phyloP scores from a whole-genome alignment of 495 filamentous ascomycete species.

The Sporormia fimetaria region DNA sequence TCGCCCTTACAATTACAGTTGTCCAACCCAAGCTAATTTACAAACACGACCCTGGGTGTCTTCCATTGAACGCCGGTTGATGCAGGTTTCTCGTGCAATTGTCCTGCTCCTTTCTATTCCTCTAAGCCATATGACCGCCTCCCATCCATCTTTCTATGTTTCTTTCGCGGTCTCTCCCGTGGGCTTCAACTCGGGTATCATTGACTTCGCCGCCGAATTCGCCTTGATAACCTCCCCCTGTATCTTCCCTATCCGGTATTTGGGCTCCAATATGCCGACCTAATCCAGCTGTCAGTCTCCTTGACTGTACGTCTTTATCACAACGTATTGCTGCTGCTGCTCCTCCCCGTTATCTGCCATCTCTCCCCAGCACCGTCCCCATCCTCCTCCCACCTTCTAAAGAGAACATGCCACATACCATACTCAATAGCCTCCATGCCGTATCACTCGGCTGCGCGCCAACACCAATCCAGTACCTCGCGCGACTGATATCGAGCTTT shows the following conservation, averaged over 20 bases:
- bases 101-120: background rate
- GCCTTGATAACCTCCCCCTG: conserved; percentile 11
- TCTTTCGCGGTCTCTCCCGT: background rate
- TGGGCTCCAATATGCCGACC: conserved; percentile 43
- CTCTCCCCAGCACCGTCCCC: conserved; percentile 1
- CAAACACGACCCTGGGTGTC: too few relatives aligned
- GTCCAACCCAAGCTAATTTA: too few relatives aligned
- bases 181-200: conserved; percentile 4
- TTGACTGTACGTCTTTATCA: conserved; percentile 1
- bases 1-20: background rate
- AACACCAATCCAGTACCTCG: conserved; percentile 93
- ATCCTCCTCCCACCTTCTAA: background rate
- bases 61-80: conserved; percentile 4
- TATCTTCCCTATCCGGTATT: conserved; percentile 24
- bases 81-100: background rate
- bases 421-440: conserved; percentile 70
- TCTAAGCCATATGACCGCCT: background rate
- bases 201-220: conserved; percentile 14
- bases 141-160: background rate
- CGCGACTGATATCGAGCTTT: conserved; percentile 64
- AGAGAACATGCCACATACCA: conserved; percentile 48
- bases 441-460: conserved; percentile 88
- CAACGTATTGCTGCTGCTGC: background rate
- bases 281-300: conserved; percentile 17
- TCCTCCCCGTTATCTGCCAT: background rate